Percentiles rank a stretch among this genome's conserved stretches.
Conservation (phyloP, 495 filamentous ascomycete genomes). For the Hypoxylon lenormandii region DNA sequence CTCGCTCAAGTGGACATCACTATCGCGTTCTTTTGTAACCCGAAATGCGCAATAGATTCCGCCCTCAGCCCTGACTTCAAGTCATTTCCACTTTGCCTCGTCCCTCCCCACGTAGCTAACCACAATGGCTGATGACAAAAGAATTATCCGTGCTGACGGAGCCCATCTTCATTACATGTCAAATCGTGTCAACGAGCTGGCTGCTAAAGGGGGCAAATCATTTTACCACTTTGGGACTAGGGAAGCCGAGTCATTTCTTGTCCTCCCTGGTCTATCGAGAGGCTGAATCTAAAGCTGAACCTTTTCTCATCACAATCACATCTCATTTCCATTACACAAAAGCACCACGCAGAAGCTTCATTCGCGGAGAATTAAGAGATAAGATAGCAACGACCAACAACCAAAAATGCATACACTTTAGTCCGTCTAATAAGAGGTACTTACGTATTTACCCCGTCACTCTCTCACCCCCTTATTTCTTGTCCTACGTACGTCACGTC, state of each 20-base stretch:
- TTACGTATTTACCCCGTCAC: too few relatives aligned
- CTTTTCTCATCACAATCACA: conserved; percentile 5
- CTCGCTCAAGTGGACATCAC: too few relatives aligned
- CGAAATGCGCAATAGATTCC: background rate
- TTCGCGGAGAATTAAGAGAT: background rate
- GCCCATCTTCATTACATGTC: background rate
- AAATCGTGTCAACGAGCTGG: background rate
- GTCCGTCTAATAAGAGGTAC: too few relatives aligned
- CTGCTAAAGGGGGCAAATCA: background rate
- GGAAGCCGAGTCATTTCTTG: background rate
- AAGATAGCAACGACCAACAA: background rate
- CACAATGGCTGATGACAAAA: background rate
- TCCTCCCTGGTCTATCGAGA: background rate
- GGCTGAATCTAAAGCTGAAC: background rate
- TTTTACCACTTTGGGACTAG: background rate
- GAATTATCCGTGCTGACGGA: background rate
- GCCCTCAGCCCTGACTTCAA: background rate
- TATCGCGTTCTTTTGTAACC: background rate
- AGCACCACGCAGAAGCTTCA: conserved; percentile 18
- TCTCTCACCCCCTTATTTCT: background rate
- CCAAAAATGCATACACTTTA: background rate
- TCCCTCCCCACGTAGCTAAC: background rate
- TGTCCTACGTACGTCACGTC: conserved; percentile 8
- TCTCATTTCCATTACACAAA: conserved; percentile 21
- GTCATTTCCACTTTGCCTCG: background rate